Conservation (phyloP, 169 alveolate species). For the Plasmodium cynomolgi region DNA sequence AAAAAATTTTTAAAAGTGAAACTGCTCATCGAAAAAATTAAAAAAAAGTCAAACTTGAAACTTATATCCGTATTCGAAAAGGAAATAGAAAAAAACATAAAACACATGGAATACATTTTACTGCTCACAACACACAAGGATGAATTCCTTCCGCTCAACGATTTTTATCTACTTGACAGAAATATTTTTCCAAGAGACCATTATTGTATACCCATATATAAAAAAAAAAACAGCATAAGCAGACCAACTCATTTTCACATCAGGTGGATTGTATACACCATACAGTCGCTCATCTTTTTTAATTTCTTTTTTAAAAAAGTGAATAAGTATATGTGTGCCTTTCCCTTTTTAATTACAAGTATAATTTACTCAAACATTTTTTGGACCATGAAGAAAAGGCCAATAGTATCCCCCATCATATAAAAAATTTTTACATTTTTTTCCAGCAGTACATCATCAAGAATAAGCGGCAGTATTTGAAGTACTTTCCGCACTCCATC, state of each 20-base stretch:
- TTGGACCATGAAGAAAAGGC: background rate
- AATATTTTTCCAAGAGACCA: slow-evolving; percentile 33
- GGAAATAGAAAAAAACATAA: slow-evolving; percentile 57
- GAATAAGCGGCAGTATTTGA: slow-evolving; percentile 41
- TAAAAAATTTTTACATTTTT: slow-evolving; percentile 37
- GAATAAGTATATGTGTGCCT: slow-evolving; percentile 70
- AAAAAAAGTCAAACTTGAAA: slow-evolving; percentile 52
- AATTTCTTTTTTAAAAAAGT: slow-evolving; percentile 65
- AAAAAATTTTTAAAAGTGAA: slow-evolving; percentile 59
- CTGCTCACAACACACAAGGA: slow-evolving; percentile 55
- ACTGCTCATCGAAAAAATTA: slow-evolving; percentile 47
- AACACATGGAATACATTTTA: slow-evolving; percentile 66
- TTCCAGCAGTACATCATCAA: slow-evolving; percentile 56
- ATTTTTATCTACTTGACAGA: slow-evolving; percentile 61
- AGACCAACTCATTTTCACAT: slow-evolving; percentile 60
- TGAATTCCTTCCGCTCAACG: slow-evolving; percentile 57
- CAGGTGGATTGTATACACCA: slow-evolving; percentile 64
- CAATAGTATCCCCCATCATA: background rate
- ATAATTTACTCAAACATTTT: slow-evolving; percentile 19
- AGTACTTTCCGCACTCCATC: slow-evolving; percentile 48
- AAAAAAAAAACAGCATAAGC: slow-evolving; percentile 44
- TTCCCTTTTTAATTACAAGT: slow-evolving; percentile 72
- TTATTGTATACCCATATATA: slow-evolving; percentile 71
- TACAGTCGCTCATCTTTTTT: slow-evolving; percentile 55
- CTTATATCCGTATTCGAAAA: slow-evolving; percentile 51